A percentile compares a stretch with the other conserved stretches of the same genome.
These are phyloP conservation scores for Ilex asprella DNA, from an alignment of 257 asterid genomes.

Conservation along the genomic window DNA sequence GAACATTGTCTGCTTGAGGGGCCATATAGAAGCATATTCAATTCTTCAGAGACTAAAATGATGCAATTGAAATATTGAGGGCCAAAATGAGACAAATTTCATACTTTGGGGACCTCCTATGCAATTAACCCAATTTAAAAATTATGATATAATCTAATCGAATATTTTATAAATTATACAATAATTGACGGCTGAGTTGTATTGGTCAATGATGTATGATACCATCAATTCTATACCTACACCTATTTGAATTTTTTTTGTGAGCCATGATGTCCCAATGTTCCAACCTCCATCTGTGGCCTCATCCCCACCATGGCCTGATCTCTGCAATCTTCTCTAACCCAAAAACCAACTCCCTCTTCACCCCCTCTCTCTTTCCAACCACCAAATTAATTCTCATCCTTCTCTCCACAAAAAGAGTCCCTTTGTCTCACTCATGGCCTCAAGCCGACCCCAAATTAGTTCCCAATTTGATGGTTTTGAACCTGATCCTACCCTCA, in stretches of 20 bases:
- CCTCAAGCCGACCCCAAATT: slow-evolving; percentile 12
- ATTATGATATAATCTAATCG: too few relatives aligned
- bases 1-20: too few relatives aligned
- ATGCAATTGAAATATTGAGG: too few relatives aligned
- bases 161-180: too few relatives aligned
- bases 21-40: too few relatives aligned
- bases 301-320: slow-evolving; percentile 26
- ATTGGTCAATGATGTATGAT: background rate
- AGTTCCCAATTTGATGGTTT: slow-evolving; percentile 17
- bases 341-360: background rate
- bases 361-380: slow-evolving; percentile 8
- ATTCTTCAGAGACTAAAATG: too few relatives aligned
- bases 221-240: slow-evolving; percentile 16
- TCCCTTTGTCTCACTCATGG: slow-evolving; percentile 23
- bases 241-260: slow-evolving; percentile 12
- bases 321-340: slow-evolving; percentile 16
- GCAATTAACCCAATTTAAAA: too few relatives aligned
- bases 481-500: slow-evolving; percentile 55
- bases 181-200: too few relatives aligned
- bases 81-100: too few relatives aligned
- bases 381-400: background rate
- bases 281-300: slow-evolving; percentile 36
- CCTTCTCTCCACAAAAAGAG: slow-evolving; percentile 5
- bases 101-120: too few relatives aligned
- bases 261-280: slow-evolving; percentile 43